Conservation (phyloP, 352 stramenopile species). For the Phytophthora uliginosa region DNA sequence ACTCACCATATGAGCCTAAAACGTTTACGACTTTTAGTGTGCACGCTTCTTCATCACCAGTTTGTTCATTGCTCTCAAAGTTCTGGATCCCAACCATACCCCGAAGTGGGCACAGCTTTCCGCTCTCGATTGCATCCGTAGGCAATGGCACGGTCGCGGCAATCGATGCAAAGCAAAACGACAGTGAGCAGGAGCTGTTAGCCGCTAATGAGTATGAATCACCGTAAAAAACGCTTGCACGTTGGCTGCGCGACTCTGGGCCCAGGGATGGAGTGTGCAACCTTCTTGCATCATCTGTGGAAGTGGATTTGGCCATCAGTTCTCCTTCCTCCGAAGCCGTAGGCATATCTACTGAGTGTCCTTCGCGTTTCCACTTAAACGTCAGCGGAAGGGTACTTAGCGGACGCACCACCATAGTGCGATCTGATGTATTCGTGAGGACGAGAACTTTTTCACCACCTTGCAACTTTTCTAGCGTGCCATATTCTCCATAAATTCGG, state of each 20-base stretch:
- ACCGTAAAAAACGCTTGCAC: constrained; percentile 61
- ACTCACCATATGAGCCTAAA: constrained; percentile 71
- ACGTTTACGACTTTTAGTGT: constrained; percentile 79
- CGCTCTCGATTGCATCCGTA: constrained; percentile 65
- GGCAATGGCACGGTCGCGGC: constrained; percentile 60
- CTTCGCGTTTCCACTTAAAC: constrained; percentile 60
- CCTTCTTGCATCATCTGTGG: constrained; percentile 39
- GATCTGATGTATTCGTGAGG: constrained; percentile 72
- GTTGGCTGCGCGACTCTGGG: constrained; percentile 1
- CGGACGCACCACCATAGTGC: constrained; percentile 64
- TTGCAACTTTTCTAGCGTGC: constrained; percentile 3
- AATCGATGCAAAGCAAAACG: constrained; percentile 79
- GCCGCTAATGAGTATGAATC: constrained; percentile 53
- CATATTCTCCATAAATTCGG: constrained; percentile 63
- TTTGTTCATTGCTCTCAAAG: constrained; percentile 41
- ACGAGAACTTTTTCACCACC: constrained; percentile 39
- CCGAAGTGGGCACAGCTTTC: constrained; percentile 62
- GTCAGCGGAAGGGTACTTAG: constrained; percentile 77
- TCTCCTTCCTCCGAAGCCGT: constrained; percentile 16
- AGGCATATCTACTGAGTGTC: not conserved
- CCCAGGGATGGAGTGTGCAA: constrained; percentile 17
- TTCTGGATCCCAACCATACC: constrained; percentile 85
- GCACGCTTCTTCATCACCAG: constrained; percentile 47
- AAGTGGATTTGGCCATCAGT: constrained; percentile 41
- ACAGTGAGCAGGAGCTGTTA: constrained; percentile 60